A percentile compares a stretch with the other conserved stretches of the same genome.
phyloP scores from a whole-genome alignment of 2,329 filamentous ascomycete species.

The Trichoderma polysporum region DNA sequence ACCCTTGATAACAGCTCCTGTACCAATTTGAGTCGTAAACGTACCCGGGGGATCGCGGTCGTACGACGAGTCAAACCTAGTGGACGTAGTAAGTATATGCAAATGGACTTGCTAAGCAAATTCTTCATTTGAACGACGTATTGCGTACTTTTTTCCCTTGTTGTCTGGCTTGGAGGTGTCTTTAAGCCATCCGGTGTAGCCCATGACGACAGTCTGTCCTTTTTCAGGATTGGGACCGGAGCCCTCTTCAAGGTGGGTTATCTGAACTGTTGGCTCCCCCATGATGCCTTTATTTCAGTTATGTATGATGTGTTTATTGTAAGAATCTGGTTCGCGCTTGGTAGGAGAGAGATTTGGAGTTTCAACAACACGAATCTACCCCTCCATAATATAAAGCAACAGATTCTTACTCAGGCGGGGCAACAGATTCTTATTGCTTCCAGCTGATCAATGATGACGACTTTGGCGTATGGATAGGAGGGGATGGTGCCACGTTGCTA shows the following conservation, averaged over 20 bases:
- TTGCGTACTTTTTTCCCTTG: constrained; percentile 70
- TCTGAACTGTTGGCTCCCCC: too few relatives aligned
- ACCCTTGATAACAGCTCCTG: constrained; percentile 86
- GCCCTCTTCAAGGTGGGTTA: constrained; percentile 59
- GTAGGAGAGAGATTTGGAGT: neutral
- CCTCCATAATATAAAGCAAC: neutral
- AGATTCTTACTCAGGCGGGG: neutral
- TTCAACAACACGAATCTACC: neutral
- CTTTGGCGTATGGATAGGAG: neutral
- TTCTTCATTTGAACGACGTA: too few relatives aligned
- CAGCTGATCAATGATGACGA: constrained; percentile 15
- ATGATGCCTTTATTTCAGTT: too few relatives aligned
- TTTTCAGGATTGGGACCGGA: constrained; percentile 58
- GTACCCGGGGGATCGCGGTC: constrained; percentile 62
- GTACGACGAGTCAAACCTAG: constrained; percentile 85
- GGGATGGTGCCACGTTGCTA: constrained; percentile 10
- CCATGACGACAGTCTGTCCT: constrained; percentile 77
- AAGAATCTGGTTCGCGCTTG: neutral
- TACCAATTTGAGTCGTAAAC: constrained; percentile 75
- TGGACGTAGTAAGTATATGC: too few relatives aligned
- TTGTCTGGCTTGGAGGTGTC: constrained; percentile 59
- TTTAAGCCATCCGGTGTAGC: constrained; percentile 88
- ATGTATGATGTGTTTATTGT: too few relatives aligned
- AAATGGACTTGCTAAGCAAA: too few relatives aligned
- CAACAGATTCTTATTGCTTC: neutral